A percentile compares a stretch with the other conserved stretches of the same genome.
Conservation (phyloP, 495 filamentous ascomycete species). For the Penicillium ucsense region DNA sequence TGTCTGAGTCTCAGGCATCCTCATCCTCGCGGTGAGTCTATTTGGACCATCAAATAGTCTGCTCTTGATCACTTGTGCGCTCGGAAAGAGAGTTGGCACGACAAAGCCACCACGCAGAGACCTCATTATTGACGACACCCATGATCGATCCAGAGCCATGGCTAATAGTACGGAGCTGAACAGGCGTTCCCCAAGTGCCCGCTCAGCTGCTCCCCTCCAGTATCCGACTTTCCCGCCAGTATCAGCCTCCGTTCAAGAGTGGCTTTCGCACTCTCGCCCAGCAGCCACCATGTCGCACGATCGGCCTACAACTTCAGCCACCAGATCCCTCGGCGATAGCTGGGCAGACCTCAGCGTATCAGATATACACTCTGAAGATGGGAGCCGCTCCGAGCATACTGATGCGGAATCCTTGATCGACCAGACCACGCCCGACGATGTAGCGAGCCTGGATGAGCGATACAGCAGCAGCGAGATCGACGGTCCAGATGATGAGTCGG, state of each 20-base stretch:
- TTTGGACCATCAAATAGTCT: background rate
- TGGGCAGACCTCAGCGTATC: constrained; percentile 40
- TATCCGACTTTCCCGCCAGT: constrained; percentile 38
- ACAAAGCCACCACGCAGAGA: too few species aligned
- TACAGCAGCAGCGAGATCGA: constrained; percentile 32
- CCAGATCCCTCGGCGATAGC: constrained; percentile 35
- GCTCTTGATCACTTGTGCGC: background rate
- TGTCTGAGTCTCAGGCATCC: constrained; percentile 2
- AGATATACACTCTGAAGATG: constrained; percentile 37
- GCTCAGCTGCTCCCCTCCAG: constrained; percentile 25
- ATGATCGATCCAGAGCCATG: constrained; percentile 20
- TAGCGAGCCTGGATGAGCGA: constrained; percentile 36
- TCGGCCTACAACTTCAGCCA: constrained; percentile 9
- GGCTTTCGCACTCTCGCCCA: constrained; percentile 37
- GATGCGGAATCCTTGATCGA: constrained; percentile 38
- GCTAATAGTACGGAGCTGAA: constrained; percentile 32
- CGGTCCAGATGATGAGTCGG: constrained; percentile 5
- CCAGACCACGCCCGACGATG: constrained; percentile 35
- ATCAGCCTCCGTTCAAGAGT: constrained; percentile 39
- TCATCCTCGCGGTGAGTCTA: background rate
- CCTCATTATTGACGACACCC: too few species aligned
- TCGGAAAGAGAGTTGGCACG: too few species aligned
- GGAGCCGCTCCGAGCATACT: constrained; percentile 35
- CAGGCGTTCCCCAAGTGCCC: constrained; percentile 21
- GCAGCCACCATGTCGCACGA: constrained; percentile 36